Evolutionary conservation across 257 asterid species (phyloP), one percentile per base, ranked within the genome.

Genomic region (Plantago elongata): DNA sequence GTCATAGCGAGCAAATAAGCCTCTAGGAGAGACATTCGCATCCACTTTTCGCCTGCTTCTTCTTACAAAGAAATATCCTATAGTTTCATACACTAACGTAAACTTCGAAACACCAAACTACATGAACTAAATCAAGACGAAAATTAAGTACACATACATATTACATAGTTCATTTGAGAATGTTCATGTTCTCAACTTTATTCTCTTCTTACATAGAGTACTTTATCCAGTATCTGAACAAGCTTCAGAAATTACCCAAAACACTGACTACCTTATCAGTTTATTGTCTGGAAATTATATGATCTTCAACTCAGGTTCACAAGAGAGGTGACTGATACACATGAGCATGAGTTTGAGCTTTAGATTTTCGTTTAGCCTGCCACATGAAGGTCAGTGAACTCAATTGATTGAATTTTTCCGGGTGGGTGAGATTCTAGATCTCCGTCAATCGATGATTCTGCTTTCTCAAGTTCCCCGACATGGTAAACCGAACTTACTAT

Each of bases 361-460:
- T 29, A 4, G n/a, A 14, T 59, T 60, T 0, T 55, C 71, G 55
- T 54, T 67, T 57, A 51, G 54, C 47, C 7, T 5, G 52, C 50
- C 40, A 45, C 40, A 9, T 51, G 60, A 15, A 45, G 10, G 48
- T 45, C 9, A 37, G 34, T 2, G 9, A 48, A 10, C 8, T 15
- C 11, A 2, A 45, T 44, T 57, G 64, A 49, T 22, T 34, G 40
- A 1, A 34, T 34, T 34, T 34, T 34, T 34, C 3, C 40, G 4
- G 2, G 51, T 14, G 37, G 17, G 9, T 52, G 69, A 2, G 70
- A 70, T 68, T 79, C 81, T 65, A 79, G 16, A 69, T 76, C 84
- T 58, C 64, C 78, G 29, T 12, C 51, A 11, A 10, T 1, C 11
- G 14, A 1, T 30, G 50, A 42, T 68, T 66, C 45, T 34, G 48